Percentiles rank a stretch among this genome's conserved stretches.
Evolutionary conservation across 257 asterid genomes (phyloP).

Genomic region (Gynochthodes officinalis): DNA sequence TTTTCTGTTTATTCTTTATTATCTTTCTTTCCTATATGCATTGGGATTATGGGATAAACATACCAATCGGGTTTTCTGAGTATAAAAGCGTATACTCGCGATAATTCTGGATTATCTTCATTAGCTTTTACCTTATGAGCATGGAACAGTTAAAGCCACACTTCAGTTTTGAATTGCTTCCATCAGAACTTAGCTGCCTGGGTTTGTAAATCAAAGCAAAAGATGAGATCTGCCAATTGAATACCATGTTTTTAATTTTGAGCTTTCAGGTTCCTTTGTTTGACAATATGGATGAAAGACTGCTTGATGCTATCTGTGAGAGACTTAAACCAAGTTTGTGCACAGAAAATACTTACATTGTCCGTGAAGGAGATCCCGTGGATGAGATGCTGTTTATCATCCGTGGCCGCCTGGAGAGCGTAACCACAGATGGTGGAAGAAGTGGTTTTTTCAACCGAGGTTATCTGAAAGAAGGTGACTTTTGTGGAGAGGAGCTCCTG

Average conservation of each 20-base stretch:
- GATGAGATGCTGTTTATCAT: constrained; percentile 91
- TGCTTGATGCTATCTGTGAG: constrained; percentile 95
- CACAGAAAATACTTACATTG: constrained; percentile 71
- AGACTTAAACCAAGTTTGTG: constrained; percentile 89
- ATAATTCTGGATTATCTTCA: neutral
- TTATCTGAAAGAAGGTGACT: constrained; percentile 69
- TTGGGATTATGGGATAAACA: too few relatives aligned
- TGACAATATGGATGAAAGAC: constrained; percentile 93
- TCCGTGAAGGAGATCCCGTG: constrained; percentile 95
- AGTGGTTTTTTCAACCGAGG: constrained; percentile 95
- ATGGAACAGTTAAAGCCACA: neutral
- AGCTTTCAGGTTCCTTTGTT: constrained; percentile 82
- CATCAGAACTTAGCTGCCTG: neutral
- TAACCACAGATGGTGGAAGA: constrained; percentile 96
- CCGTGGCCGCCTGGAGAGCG: constrained; percentile 91
- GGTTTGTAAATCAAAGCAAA: neutral
- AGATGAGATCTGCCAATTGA: neutral
- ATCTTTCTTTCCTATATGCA: neutral
- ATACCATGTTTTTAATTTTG: constrained; percentile 3
- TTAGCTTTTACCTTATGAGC: neutral
- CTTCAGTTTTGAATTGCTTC: neutral
- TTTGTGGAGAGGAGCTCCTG: constrained; percentile 97
- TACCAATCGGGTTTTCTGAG: neutral
- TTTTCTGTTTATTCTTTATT: neutral
- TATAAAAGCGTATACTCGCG: neutral